Percentiles rank a stretch among this genome's conserved stretches.
These are phyloP conservation scores for Ophiostoma angusticollis DNA, from an alignment of 2,329 filamentous ascomycete genomes.

Conservation along the genomic window DNA sequence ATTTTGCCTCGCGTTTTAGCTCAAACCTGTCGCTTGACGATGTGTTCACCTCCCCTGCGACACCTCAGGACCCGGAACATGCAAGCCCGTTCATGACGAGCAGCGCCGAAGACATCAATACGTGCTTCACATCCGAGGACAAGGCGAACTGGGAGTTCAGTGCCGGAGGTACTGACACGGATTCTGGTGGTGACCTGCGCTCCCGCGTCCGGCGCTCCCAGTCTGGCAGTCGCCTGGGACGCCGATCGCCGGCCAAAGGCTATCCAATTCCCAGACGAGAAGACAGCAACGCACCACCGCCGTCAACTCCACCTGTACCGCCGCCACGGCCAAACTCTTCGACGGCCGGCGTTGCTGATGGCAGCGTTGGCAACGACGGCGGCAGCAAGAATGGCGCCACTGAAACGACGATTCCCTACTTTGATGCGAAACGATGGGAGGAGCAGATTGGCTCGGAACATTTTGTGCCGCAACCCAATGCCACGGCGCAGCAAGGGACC, in stretches of 20 bases:
- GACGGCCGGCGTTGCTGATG: conserved; percentile 4
- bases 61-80: conserved; percentile 2
- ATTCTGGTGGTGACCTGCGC: conserved; percentile 15
- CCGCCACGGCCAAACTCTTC: conserved; percentile 6
- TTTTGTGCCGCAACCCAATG: conserved; percentile 37
- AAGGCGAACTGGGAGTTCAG: conserved; percentile 37
- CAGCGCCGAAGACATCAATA: conserved; percentile 49
- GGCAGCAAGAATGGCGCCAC: conserved; percentile 3
- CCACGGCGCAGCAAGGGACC: conserved; percentile 7
- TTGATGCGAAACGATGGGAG: conserved; percentile 41
- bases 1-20: conserved; percentile 25
- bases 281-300: not conserved
- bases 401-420: conserved; percentile 22
- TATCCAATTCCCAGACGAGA: conserved; percentile 3
- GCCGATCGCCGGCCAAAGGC: conserved; percentile 22
- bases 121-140: conserved; percentile 42
- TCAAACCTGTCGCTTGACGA: conserved; percentile 37
- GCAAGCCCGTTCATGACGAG: conserved; percentile 29
- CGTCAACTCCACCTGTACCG: conserved; percentile 1
- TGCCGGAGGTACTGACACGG: conserved; percentile 28
- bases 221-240: conserved; percentile 27
- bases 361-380: conserved; percentile 10
- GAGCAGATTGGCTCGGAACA: conserved; percentile 41
- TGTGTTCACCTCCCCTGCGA: conserved; percentile 23
- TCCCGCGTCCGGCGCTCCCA: conserved; percentile 25